A percentile compares a stretch with the other conserved stretches of the same genome.
phyloP scores from a whole-genome alignment of 805 yeast genomes.

The Saccharomycopsis olivae region DNA sequence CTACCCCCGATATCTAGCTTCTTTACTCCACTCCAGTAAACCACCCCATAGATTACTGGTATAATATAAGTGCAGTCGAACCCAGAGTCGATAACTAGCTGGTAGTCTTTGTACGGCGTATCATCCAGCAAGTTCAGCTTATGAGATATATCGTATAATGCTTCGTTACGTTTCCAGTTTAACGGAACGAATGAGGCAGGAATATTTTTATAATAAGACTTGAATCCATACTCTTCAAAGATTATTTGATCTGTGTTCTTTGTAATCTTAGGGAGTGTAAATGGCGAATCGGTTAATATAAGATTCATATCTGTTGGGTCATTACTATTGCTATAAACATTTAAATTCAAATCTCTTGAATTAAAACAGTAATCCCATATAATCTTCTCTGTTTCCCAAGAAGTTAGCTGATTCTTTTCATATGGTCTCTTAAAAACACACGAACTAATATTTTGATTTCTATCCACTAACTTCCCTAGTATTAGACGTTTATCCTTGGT shows the following conservation, averaged over 20 bases:
- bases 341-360: slow-evolving; percentile 28
- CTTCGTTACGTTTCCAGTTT: slow-evolving; percentile 27
- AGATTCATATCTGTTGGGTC: slow-evolving; percentile 44
- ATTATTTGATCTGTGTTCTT: slow-evolving; percentile 82
- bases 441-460: slow-evolving; percentile 65
- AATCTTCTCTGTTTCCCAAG: slow-evolving; percentile 84
- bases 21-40: slow-evolving; percentile 65
- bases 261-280: slow-evolving; percentile 71
- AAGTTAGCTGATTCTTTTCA: slow-evolving; percentile 78
- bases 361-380: slow-evolving; percentile 81
- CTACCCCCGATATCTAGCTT: slow-evolving; percentile 84
- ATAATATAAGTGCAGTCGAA: slow-evolving; percentile 78
- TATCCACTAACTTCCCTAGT: slow-evolving; percentile 58
- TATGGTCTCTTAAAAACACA: slow-evolving; percentile 69
- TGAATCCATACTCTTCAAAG: slow-evolving; percentile 87
- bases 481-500: slow-evolving; percentile 67
- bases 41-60: slow-evolving; percentile 73
- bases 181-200: slow-evolving; percentile 56
- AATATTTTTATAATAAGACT: slow-evolving; percentile 55
- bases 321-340: slow-evolving; percentile 31
- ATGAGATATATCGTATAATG: slow-evolving; percentile 22
- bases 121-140: slow-evolving; percentile 4
- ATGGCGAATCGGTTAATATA: slow-evolving; percentile 70
- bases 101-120: slow-evolving; percentile 40
- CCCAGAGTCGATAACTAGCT: slow-evolving; percentile 79